Evolutionary conservation across 2,329 filamentous ascomycete species (phyloP).

Genomic region (Whalleya microplaca): DNA sequence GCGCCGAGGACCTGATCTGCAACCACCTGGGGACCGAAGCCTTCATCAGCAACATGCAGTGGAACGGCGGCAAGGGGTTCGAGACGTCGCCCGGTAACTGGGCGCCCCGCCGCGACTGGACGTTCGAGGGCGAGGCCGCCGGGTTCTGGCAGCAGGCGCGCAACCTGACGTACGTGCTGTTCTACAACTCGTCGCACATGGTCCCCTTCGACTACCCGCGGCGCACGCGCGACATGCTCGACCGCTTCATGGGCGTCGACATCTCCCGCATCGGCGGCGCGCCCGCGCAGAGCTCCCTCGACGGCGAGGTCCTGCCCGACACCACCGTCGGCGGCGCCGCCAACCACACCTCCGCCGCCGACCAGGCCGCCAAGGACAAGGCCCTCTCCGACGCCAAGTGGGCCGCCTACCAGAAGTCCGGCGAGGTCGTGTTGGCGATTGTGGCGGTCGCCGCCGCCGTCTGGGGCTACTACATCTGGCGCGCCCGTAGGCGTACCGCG

Average conservation of each 20-base stretch:
- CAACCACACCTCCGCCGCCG: constrained; percentile 62
- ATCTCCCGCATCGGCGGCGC: constrained; percentile 84
- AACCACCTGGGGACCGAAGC: constrained; percentile 95
- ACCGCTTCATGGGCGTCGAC: constrained; percentile 93
- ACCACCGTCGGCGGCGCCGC: constrained; percentile 76
- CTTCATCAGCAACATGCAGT: constrained; percentile 86
- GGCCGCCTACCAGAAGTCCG: constrained; percentile 85
- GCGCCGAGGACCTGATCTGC: constrained; percentile 93
- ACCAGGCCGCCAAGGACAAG: constrained; percentile 70
- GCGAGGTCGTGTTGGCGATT: constrained; percentile 82
- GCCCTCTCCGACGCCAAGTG: constrained; percentile 82
- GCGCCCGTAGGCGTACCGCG: constrained; percentile 58
- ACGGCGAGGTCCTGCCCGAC: constrained; percentile 80
- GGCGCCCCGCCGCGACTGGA: constrained; percentile 93
- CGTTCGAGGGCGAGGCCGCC: constrained; percentile 83
- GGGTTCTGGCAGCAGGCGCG: constrained; percentile 94
- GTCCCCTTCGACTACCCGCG: constrained; percentile 92
- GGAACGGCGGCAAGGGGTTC: constrained; percentile 91
- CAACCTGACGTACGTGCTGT: constrained; percentile 93
- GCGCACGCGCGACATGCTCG: constrained; percentile 91
- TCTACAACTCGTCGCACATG: constrained; percentile 97
- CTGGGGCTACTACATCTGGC: constrained; percentile 77
- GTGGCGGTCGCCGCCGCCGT: constrained; percentile 72
- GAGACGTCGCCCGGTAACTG: constrained; percentile 84
- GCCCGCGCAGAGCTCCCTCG: constrained; percentile 78